Evolutionary conservation across 345 rosid species (phyloP).

Genomic region (Eucalyptus tenuipes): DNA sequence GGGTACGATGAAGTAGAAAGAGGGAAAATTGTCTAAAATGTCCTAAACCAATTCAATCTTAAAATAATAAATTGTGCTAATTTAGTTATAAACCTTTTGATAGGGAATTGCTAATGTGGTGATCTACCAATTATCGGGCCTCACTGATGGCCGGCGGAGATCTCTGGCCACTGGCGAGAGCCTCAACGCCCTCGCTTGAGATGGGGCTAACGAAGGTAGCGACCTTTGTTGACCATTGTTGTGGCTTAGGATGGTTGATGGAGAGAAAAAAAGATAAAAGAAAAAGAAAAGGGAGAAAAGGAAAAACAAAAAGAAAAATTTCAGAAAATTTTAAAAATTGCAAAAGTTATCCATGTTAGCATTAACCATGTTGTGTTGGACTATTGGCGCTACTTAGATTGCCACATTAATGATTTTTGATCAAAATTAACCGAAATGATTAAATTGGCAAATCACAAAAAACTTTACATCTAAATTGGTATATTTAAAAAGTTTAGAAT

Average conservation of each 20-base stretch:
- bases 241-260: not conserved
- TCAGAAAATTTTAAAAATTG: not conserved
- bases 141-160: fast-evolving
- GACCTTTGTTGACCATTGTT: not conserved
- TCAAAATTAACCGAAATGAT: not conserved
- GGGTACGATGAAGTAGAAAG: not conserved
- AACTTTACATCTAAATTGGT: not conserved
- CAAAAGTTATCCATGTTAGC: not conserved
- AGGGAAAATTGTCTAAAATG: not conserved
- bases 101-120: fast-evolving
- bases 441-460: not conserved
- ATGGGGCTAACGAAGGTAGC: not conserved
- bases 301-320: not conserved
- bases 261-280: not conserved
- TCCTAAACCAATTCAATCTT: not conserved
- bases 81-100: not conserved
- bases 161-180: not conserved
- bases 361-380: fast-evolving
- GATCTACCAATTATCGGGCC: not conserved
- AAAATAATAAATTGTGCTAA: fast-evolving
- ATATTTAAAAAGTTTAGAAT: not conserved
- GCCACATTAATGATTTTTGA: not conserved
- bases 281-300: not conserved
- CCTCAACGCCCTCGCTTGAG: not conserved
- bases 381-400: not conserved